A percentile compares a stretch with the other conserved stretches of the same genome.
Conservation (phyloP, 2,329 filamentous ascomycete species). For the Aspergillus latus region DNA sequence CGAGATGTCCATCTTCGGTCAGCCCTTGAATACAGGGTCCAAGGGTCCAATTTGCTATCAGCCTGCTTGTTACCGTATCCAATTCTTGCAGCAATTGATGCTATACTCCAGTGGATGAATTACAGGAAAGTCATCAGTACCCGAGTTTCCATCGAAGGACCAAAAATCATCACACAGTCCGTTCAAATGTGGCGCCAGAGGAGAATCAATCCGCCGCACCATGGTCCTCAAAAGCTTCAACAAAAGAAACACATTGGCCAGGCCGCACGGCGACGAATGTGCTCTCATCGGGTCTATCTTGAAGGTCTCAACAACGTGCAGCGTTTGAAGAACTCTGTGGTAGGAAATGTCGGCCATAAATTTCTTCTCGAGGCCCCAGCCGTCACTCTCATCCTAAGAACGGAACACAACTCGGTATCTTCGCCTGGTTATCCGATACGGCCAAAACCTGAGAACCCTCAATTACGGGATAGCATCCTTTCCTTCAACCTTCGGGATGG, state of each 20-base stretch:
- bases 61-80: background rate
- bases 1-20: background rate
- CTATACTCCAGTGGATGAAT: background rate
- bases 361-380: constrained; percentile 20
- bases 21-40: background rate
- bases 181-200: background rate
- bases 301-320: constrained; percentile 5
- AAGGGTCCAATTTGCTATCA: background rate
- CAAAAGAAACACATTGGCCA: constrained; percentile 15
- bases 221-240: constrained; percentile 14
- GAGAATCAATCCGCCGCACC: constrained; percentile 13
- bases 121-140: background rate
- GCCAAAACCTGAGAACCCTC: no score
- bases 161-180: background rate
- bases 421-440: no score
- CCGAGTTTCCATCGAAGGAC: background rate
- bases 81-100: background rate
- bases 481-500: no score
- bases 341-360: constrained; percentile 18
- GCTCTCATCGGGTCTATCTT: constrained; percentile 7
- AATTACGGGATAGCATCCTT: no score
- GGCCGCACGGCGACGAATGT: constrained; percentile 13
- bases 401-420: constrained; percentile 8
- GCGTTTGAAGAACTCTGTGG: constrained; percentile 14
- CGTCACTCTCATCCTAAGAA: constrained; percentile 10